Conservation (phyloP, 331 rosid species). For the Erythrophleum ivorense region DNA sequence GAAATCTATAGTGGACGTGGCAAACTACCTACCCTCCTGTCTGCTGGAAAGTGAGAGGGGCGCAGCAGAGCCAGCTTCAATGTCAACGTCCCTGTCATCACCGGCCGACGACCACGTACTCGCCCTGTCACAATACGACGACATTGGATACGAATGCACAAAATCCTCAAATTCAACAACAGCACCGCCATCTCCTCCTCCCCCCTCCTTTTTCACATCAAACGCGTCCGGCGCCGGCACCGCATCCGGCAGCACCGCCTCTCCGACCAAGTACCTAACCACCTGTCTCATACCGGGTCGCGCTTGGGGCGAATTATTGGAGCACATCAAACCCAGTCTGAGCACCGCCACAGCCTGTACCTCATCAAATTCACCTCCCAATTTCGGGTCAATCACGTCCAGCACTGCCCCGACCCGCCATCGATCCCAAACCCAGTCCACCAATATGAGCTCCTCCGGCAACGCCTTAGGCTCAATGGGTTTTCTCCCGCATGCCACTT, state of each 20-base stretch:
- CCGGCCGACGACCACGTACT: slow-evolving; percentile 46
- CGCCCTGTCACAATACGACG: slow-evolving; percentile 43
- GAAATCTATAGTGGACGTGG: background rate
- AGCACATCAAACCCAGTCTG: slow-evolving; percentile 64
- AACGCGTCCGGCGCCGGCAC: slow-evolving; percentile 39
- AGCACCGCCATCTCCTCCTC: background rate
- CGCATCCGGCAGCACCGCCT: slow-evolving; percentile 47
- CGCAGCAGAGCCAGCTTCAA: slow-evolving; percentile 46
- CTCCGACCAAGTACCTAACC: slow-evolving; percentile 65
- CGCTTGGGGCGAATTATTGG: slow-evolving; percentile 44
- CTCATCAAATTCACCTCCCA: slow-evolving; percentile 56
- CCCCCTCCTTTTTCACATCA: slow-evolving; percentile 19
- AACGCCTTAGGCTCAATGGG: slow-evolving; percentile 65
- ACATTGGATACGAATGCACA: slow-evolving; percentile 45
- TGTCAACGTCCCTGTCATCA: slow-evolving; percentile 35
- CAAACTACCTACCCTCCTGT: slow-evolving; percentile 12
- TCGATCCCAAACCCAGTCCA: slow-evolving; percentile 80
- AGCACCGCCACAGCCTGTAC: slow-evolving; percentile 56
- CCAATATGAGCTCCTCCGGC: slow-evolving; percentile 73
- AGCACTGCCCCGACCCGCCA: slow-evolving; percentile 52
- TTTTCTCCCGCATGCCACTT: slow-evolving; percentile 71
- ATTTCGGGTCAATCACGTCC: slow-evolving; percentile 53
- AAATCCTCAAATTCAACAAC: slow-evolving; percentile 39
- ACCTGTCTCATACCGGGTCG: slow-evolving; percentile 65
- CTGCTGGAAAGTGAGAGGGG: slow-evolving; percentile 40